Conservation (phyloP, 805 yeast genomes). For the Saccharomycopsis sp. region DNA sequence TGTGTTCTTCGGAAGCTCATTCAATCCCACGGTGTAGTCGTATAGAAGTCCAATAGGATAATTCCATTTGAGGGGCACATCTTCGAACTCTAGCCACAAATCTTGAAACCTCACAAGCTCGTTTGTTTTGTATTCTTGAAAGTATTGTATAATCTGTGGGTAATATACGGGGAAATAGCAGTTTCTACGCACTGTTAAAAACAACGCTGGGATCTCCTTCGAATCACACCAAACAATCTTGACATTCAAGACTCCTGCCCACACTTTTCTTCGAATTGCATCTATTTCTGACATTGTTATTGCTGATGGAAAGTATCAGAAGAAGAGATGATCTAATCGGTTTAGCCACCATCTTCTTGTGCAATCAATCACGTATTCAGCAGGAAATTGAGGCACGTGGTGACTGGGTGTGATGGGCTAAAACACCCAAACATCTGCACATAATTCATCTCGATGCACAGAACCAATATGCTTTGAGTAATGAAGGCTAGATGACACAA, state of each 20-base stretch:
- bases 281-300: slow-evolving; percentile 1
- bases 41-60: slow-evolving; percentile 62
- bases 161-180: slow-evolving; percentile 42
- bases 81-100: slow-evolving; percentile 64
- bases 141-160: slow-evolving; percentile 31
- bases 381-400: no score
- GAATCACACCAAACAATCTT: slow-evolving; percentile 1
- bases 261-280: slow-evolving; percentile 8
- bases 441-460: no score
- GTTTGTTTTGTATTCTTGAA: slow-evolving; percentile 27
- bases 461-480: no score
- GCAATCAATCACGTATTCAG: no score
- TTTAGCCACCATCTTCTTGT: no score
- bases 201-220: slow-evolving; percentile 3
- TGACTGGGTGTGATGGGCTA: no score
- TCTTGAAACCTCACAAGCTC: slow-evolving; percentile 13
- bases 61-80: slow-evolving; percentile 65
- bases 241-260: slow-evolving; percentile 10
- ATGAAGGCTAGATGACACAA: no score
- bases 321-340: no score
- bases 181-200: slow-evolving; percentile 32
- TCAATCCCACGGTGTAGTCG: slow-evolving; percentile 40
- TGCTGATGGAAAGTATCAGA: no score
- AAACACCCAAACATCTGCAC: no score
- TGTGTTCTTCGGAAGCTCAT: slow-evolving; percentile 24